Conservation (phyloP, 805 yeast genomes). For the Lachancea nothofagi region DNA sequence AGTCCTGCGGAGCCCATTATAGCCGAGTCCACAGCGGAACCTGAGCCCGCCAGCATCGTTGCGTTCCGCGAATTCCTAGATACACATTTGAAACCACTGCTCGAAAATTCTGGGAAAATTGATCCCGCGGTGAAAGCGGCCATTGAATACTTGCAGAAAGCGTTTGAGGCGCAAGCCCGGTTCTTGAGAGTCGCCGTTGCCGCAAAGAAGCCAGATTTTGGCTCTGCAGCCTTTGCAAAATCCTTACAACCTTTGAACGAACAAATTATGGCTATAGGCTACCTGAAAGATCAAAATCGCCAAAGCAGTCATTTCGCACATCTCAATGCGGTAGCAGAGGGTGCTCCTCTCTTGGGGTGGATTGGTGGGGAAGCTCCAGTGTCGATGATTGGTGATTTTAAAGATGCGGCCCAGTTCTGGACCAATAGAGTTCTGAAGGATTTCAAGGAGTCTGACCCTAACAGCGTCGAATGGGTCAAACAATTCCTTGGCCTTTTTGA, state of each 20-base stretch:
- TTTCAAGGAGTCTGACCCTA: slow-evolving; percentile 61
- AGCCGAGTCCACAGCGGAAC: slow-evolving; percentile 10
- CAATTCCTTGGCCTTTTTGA: slow-evolving; percentile 57
- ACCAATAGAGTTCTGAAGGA: slow-evolving; percentile 86
- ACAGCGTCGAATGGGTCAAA: slow-evolving; percentile 79
- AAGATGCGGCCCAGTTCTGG: slow-evolving; percentile 92
- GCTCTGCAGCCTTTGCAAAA: slow-evolving; percentile 48
- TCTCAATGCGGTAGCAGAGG: slow-evolving; percentile 81
- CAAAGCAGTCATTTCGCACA: slow-evolving; percentile 59
- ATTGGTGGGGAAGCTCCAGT: slow-evolving; percentile 71
- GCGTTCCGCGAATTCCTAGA: slow-evolving; percentile 53
- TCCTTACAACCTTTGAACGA: slow-evolving; percentile 66
- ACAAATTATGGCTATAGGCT: slow-evolving; percentile 50
- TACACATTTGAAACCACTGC: slow-evolving; percentile 55
- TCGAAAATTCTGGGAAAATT: slow-evolving; percentile 35
- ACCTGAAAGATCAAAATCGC: slow-evolving; percentile 71
- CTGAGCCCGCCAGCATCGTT: slow-evolving; percentile 38
- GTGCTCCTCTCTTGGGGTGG: slow-evolving; percentile 90
- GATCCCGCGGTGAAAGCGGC: slow-evolving; percentile 45
- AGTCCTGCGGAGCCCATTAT: background rate
- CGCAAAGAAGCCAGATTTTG: slow-evolving; percentile 59
- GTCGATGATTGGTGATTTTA: slow-evolving; percentile 70
- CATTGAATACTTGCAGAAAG: slow-evolving; percentile 46
- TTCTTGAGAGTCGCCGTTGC: slow-evolving; percentile 55
- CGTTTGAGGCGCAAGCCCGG: slow-evolving; percentile 47